phyloP scores from a whole-genome alignment of 2,329 filamentous ascomycete species.

The Trichocomaceae sp. region DNA sequence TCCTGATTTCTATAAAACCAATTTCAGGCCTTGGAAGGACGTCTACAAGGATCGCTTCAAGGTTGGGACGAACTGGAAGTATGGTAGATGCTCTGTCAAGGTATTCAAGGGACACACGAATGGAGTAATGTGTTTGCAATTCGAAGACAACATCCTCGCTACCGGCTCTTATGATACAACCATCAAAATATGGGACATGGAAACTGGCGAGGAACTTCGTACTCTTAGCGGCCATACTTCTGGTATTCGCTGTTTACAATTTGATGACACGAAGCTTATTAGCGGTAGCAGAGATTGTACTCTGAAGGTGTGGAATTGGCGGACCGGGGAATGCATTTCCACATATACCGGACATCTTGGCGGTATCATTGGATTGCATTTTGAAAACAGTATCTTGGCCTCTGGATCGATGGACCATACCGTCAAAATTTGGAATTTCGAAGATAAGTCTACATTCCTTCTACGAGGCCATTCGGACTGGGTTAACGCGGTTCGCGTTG shows the following conservation, averaged over 20 bases:
- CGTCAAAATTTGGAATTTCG: constrained; percentile 88
- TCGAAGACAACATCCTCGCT: constrained; percentile 84
- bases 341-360: constrained; percentile 72
- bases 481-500: constrained; percentile 93
- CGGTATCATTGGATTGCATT: constrained; percentile 82
- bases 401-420: constrained; percentile 86
- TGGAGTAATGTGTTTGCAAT: constrained; percentile 70
- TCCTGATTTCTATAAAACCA: constrained; percentile 46
- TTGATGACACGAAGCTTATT: constrained; percentile 85
- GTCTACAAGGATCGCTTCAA: constrained; percentile 94
- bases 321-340: constrained; percentile 77
- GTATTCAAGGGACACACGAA: constrained; percentile 83
- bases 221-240: constrained; percentile 75
- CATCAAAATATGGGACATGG: constrained; percentile 93
- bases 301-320: constrained; percentile 94
- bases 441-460: constrained; percentile 70
- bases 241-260: constrained; percentile 83
- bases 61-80: constrained; percentile 96
- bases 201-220: constrained; percentile 78
- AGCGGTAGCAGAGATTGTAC: constrained; percentile 83
- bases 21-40: constrained; percentile 79
- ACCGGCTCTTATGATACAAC: constrained; percentile 94
- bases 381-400: constrained; percentile 74
- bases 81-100: constrained; percentile 77
- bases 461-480: constrained; percentile 84